These are phyloP conservation scores for Colletotrichum agaves DNA, from an alignment of 2,329 filamentous ascomycete genomes.

Conservation along the genomic window DNA sequence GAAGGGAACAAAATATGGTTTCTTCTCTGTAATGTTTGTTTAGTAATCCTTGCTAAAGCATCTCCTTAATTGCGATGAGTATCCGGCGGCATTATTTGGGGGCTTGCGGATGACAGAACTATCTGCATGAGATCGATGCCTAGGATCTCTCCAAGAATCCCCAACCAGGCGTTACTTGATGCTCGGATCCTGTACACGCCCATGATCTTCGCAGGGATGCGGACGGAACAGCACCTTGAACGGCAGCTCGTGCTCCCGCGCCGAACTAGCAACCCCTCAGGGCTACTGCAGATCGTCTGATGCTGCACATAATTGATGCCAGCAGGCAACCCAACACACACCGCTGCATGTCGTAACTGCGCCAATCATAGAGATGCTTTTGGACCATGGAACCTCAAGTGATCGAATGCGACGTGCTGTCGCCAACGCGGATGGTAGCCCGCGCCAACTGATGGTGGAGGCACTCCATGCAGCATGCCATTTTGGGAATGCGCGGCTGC, in stretches of 20 bases:
- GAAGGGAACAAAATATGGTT: neutral
- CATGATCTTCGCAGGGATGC: conserved; percentile 32
- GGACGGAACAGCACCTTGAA: conserved; percentile 14
- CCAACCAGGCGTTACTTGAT: neutral
- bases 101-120: neutral
- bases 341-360: conserved; percentile 2
- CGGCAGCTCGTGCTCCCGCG: conserved; percentile 21
- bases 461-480: conserved; percentile 24
- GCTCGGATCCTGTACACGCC: neutral
- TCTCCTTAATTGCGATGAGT: neutral
- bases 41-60: neutral
- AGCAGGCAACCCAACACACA: neutral
- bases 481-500: neutral
- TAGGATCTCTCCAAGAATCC: conserved; percentile 18
- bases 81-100: conserved; percentile 7
- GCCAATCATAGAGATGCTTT: conserved; percentile 4
- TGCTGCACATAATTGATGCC: neutral
- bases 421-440: conserved; percentile 6
- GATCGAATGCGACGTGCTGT: conserved; percentile 6
- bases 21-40: neutral
- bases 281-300: conserved; percentile 33
- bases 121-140: conserved; percentile 24
- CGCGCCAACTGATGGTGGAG: neutral
- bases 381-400: neutral
- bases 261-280: conserved; percentile 12